These are phyloP conservation scores for Alternaria arbusti DNA, from an alignment of 2,329 filamentous ascomycete genomes.

Conservation along the genomic window DNA sequence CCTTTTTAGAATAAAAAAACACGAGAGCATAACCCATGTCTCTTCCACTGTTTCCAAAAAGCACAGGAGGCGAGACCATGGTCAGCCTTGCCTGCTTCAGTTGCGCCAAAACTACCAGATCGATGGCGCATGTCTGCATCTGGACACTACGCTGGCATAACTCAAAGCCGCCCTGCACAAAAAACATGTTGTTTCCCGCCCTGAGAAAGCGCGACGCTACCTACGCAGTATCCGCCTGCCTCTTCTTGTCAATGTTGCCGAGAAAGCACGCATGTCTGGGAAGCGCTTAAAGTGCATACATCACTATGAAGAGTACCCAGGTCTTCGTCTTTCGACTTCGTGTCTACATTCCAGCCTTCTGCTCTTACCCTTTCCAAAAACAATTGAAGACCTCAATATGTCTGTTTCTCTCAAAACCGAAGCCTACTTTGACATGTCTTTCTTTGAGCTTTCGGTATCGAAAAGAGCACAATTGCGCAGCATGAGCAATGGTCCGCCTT, in stretches of 20 bases:
- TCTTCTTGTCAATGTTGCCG: neutral
- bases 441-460: neutral
- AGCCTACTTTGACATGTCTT: neutral
- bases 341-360: neutral
- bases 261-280: neutral
- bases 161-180: too few relatives aligned
- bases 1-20: too few relatives aligned
- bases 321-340: neutral
- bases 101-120: rapidly evolving
- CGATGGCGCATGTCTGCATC: neutral
- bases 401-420: neutral
- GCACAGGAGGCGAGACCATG: neutral
- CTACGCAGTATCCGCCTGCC: neutral
- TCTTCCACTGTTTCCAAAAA: neutral
- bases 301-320: neutral
- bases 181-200: neutral
- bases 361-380: too few relatives aligned
- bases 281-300: neutral
- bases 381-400: neutral
- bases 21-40: too few relatives aligned
- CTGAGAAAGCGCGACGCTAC: too few relatives aligned
- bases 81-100: neutral
- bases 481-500: neutral
- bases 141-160: too few relatives aligned
- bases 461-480: neutral